These are phyloP conservation scores for Aschersonia sp. DNA, from an alignment of 2,329 filamentous ascomycete species.

Conservation along the genomic window DNA sequence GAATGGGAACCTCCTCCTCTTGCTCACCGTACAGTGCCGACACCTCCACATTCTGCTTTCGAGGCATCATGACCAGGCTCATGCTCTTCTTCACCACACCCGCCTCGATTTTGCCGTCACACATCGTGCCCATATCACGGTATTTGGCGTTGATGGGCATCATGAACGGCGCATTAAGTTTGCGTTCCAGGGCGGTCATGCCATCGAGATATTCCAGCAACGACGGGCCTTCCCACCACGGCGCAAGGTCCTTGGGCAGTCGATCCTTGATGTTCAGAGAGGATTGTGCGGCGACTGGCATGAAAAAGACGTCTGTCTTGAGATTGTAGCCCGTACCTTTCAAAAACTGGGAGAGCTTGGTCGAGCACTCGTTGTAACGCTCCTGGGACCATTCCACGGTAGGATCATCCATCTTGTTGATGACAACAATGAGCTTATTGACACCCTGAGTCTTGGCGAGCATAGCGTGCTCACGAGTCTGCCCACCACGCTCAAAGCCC, in stretches of 20 bases:
- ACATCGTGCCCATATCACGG: slow-evolving; percentile 90
- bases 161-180: slow-evolving; percentile 97
- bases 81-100: slow-evolving; percentile 86
- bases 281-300: slow-evolving; percentile 89
- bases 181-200: slow-evolving; percentile 87
- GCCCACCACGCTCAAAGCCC: slow-evolving; percentile 89
- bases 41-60: slow-evolving; percentile 66
- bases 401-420: slow-evolving; percentile 99
- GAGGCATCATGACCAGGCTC: slow-evolving; percentile 88
- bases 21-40: slow-evolving; percentile 86
- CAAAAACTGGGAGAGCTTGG: slow-evolving; percentile 75
- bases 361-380: slow-evolving; percentile 83
- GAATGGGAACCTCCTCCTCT: slow-evolving; percentile 74
- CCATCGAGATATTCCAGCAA: slow-evolving; percentile 89
- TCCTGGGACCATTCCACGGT: slow-evolving; percentile 94
- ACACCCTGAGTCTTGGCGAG: slow-evolving; percentile 97
- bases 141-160: slow-evolving; percentile 97
- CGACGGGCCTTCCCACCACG: slow-evolving; percentile 82
- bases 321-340: slow-evolving; percentile 89
- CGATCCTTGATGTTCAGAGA: slow-evolving; percentile 79
- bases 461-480: slow-evolving; percentile 95
- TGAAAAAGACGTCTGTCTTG: slow-evolving; percentile 85
- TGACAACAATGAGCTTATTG: slow-evolving; percentile 84
- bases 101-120: slow-evolving; percentile 94
- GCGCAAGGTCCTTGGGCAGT: slow-evolving; percentile 57